These are phyloP conservation scores for Heterobasidion annosum DNA, from an alignment of 1,284 basidiomycete species.

Conservation along the genomic window DNA sequence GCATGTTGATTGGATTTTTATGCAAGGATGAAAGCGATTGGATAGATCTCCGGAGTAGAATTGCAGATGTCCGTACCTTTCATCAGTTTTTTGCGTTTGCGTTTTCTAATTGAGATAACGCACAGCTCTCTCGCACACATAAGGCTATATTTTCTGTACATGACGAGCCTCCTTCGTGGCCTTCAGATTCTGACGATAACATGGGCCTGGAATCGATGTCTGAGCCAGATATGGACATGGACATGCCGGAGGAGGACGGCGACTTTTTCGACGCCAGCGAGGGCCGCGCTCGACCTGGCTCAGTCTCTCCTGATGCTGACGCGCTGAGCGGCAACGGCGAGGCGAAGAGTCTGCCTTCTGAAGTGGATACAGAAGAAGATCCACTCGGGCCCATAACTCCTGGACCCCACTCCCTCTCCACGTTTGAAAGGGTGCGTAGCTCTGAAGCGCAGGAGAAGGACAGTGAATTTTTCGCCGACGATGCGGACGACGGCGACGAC, in stretches of 20 bases:
- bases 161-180: slow-evolving; percentile 82
- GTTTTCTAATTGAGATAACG: background rate
- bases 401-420: slow-evolving; percentile 33
- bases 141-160: slow-evolving; percentile 76
- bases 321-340: slow-evolving; percentile 7
- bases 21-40: slow-evolving; percentile 79
- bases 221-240: slow-evolving; percentile 58
- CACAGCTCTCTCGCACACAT: slow-evolving; percentile 46
- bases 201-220: slow-evolving; percentile 76
- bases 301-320: background rate
- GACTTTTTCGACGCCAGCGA: slow-evolving; percentile 34
- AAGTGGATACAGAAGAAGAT: slow-evolving; percentile 60
- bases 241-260: slow-evolving; percentile 26
- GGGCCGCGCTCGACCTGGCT: background rate
- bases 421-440: slow-evolving; percentile 26
- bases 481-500: slow-evolving; percentile 49
- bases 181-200: slow-evolving; percentile 61
- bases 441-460: slow-evolving; percentile 20
- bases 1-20: slow-evolving; percentile 93
- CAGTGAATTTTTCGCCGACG: slow-evolving; percentile 15
- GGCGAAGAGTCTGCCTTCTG: slow-evolving; percentile 26
- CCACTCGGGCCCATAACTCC: slow-evolving; percentile 58
- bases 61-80: slow-evolving; percentile 46
- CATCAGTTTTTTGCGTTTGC: background rate
- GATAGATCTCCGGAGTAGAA: slow-evolving; percentile 70